phyloP scores from a whole-genome alignment of 2,329 filamentous ascomycete genomes.

The Tolypocladium inflatum region DNA sequence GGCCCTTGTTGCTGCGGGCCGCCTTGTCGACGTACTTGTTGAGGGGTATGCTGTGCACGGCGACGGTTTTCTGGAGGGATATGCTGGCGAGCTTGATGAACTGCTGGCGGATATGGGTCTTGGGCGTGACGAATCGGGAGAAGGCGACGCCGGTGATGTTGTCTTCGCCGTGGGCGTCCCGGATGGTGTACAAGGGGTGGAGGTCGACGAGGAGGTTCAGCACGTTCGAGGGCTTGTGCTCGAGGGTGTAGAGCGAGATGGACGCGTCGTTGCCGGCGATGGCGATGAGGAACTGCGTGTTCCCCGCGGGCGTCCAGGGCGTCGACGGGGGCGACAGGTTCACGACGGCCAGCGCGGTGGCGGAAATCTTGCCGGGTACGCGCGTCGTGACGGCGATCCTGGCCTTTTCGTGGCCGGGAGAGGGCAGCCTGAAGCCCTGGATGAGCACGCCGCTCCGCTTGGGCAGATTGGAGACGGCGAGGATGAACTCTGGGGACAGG shows the following conservation, averaged over 20 bases:
- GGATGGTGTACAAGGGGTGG: conserved; percentile 41
- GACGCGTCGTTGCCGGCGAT: conserved; percentile 73
- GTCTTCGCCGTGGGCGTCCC: conserved; percentile 40
- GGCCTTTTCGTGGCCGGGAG: conserved; percentile 25
- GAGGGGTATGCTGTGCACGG: conserved; percentile 72
- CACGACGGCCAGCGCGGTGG: conserved; percentile 68
- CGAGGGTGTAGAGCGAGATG: conserved; percentile 67
- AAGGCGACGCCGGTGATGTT: conserved; percentile 52
- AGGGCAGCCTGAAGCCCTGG: conserved; percentile 45
- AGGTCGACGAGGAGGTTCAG: conserved; percentile 43
- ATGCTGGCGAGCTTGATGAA: conserved; percentile 69
- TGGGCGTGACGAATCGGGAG: conserved; percentile 46
- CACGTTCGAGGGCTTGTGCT: conserved; percentile 44
- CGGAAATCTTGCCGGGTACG: conserved; percentile 60
- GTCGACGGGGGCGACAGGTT: conserved; percentile 51
- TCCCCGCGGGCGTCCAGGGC: conserved; percentile 41
- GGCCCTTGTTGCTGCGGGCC: conserved; percentile 22
- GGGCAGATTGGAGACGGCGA: conserved; percentile 50
- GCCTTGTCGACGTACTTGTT: conserved; percentile 29
- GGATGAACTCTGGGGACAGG: conserved; percentile 45
- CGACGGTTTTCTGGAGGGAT: conserved; percentile 69
- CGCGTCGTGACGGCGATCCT: conserved; percentile 42
- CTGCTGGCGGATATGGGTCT: conserved; percentile 27
- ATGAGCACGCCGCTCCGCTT: conserved; percentile 47
- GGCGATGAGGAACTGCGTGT: conserved; percentile 71